Percentiles rank a stretch among this genome's conserved stretches.
Evolutionary conservation across 2,329 filamentous ascomycete species (phyloP).

Genomic region (Calycina marina): DNA sequence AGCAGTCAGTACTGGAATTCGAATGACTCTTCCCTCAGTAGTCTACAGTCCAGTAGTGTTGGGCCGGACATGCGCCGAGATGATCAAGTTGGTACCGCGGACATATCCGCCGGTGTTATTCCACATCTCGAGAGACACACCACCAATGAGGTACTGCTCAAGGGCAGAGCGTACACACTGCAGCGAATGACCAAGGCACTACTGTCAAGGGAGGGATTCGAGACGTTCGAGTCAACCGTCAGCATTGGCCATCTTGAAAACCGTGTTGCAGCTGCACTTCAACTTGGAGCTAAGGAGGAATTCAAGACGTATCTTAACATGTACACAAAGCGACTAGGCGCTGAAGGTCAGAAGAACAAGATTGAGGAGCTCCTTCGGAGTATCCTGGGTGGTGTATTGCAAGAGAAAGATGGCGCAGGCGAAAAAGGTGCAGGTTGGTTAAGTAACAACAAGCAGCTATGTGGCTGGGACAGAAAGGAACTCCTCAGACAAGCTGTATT

Average conservation of each 20-base stretch:
- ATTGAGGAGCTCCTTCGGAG: slow-evolving; percentile 83
- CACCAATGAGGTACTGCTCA: slow-evolving; percentile 80
- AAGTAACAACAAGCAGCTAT: slow-evolving; percentile 55
- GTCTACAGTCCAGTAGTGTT: slow-evolving; percentile 57
- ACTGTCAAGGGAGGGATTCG: slow-evolving; percentile 78
- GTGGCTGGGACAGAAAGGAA: slow-evolving; percentile 82
- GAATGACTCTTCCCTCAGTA: slow-evolving; percentile 76
- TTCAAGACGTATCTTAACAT: slow-evolving; percentile 93
- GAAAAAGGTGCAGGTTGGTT: slow-evolving; percentile 42
- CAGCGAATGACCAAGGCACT: slow-evolving; percentile 84
- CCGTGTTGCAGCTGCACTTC: slow-evolving; percentile 74
- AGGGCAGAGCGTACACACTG: slow-evolving; percentile 80
- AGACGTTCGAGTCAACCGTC: slow-evolving; percentile 79
- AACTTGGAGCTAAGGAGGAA: slow-evolving; percentile 75
- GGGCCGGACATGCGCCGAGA: slow-evolving; percentile 37
- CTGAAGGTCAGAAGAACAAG: slow-evolving; percentile 74
- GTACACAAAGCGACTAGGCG: slow-evolving; percentile 91
- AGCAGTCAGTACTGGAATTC: slow-evolving; percentile 99
- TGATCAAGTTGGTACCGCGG: slow-evolving; percentile 34
- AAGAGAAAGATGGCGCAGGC: slow-evolving; percentile 34
- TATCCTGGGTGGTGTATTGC: slow-evolving; percentile 57
- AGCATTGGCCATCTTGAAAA: slow-evolving; percentile 94
- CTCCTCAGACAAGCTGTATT: slow-evolving; percentile 82
- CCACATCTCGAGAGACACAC: slow-evolving; percentile 89
- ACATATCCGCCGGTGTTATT: slow-evolving; percentile 80